A percentile compares a stretch with the other conserved stretches of the same genome.
Evolutionary conservation across 441 rosid species (phyloP).

Genomic region (Corymbia citriodora): DNA sequence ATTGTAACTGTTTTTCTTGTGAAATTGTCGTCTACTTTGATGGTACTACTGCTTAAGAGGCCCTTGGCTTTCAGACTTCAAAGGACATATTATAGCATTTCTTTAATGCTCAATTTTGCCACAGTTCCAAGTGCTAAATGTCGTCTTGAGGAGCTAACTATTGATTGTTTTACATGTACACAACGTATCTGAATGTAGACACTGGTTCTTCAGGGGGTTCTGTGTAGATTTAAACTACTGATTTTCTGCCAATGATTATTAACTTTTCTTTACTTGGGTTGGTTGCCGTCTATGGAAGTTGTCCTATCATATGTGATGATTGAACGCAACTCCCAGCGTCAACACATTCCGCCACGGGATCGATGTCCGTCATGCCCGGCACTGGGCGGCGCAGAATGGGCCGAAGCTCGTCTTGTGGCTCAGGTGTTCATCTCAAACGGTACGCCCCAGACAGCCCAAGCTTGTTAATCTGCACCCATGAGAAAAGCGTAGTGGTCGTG

Average conservation of each 20-base stretch:
- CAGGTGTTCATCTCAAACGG: not conserved
- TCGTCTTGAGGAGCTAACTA: not conserved
- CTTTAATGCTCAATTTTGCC: not conserved
- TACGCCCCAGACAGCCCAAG: not conserved
- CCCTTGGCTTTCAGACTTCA: not conserved
- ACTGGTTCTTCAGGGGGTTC: not conserved
- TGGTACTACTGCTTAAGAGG: not conserved
- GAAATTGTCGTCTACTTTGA: not conserved
- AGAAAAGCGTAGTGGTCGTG: not conserved
- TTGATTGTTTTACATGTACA: not conserved
- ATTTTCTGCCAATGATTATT: not conserved
- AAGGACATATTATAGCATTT: not conserved
- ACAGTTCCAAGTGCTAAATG: not conserved
- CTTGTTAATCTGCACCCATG: not conserved
- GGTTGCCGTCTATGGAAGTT: not conserved
- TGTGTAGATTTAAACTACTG: not conserved
- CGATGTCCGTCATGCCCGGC: not conserved
- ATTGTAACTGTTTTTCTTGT: not conserved
- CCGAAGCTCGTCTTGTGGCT: not conserved
- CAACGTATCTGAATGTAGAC: not conserved
- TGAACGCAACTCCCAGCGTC: not conserved
- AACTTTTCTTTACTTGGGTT: not conserved
- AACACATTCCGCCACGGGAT: not conserved
- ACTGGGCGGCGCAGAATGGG: fast-evolving
- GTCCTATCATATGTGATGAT: not conserved